Evolutionary conservation across 2,329 filamentous ascomycete genomes (phyloP), one percentile per base, ranked within the genome.

Genomic region (Alternaria metachromatica): DNA sequence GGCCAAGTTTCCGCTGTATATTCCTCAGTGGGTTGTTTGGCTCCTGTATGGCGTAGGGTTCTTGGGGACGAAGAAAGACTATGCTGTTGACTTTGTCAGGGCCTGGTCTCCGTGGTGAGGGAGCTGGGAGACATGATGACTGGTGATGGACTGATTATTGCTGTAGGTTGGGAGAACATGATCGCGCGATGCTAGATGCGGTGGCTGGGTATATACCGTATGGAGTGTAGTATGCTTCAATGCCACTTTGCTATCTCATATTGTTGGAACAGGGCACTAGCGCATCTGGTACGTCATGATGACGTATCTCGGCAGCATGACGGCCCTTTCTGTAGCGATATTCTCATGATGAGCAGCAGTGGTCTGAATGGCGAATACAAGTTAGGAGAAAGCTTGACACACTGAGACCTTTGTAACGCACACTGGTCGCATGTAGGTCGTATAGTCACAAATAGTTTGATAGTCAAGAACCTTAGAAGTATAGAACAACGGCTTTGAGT

Each of bases 11-110:
- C 37, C 37, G 9, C 37, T 41, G 3, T 41, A 41, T 2, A 41
- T 41, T 18, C 37, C 37, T 18, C 37, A 41, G 5, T 41, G 37
- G 37, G 37, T 41, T 6, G 37, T 41, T 11, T 41, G 37, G 37
- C 37, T 41, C n/a, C 3, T 41, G 37, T 41, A 41, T 18, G 37
- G 37, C 5, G 37, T 41, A 3, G 37, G 37, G 0, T 41, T 41
- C n/a, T 41, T 41, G 37, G 37, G 37, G n/a, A 41, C 37, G 0
- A 41, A 41, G 37, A 41, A 41, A 3, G 37, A 41, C n/a, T 41
- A 41, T 41, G 37, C 37, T 10, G 37, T 41, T 41, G 37, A 41
- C 37, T 41, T 41, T 41, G 37, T 41, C 37, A 41, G 37, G 37
- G 37, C 37, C 2, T 41, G 37, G 37, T 41, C 37, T 0, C 37